Percentiles rank a stretch among this genome's conserved stretches.
Conservation (phyloP, 2,329 filamentous ascomycete genomes). For the Aspergillus proliferans region DNA sequence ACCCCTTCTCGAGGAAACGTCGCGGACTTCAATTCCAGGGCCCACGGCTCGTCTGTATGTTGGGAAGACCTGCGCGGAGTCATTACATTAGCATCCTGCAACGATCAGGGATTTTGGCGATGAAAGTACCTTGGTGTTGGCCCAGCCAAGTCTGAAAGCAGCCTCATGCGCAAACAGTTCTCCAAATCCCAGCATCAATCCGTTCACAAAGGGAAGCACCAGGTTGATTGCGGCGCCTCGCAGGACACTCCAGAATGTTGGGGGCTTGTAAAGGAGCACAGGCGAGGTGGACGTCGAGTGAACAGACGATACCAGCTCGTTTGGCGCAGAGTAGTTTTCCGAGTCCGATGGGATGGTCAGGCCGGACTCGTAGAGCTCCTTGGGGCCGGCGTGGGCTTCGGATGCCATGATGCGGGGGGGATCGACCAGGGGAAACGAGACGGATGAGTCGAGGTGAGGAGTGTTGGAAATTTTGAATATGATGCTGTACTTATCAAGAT, state of each 20-base stretch:
- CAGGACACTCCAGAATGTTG: conserved; percentile 77
- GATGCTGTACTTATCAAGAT: too few relatives aligned
- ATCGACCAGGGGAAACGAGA: neutral
- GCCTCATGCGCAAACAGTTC: conserved; percentile 95
- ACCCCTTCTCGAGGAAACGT: conserved; percentile 53
- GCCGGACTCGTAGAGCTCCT: conserved; percentile 37
- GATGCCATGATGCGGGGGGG: conserved; percentile 25
- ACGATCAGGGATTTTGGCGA: neutral
- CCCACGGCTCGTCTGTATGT: conserved; percentile 62
- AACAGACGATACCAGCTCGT: conserved; percentile 29
- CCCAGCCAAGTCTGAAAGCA: conserved; percentile 89
- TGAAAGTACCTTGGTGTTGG: conserved; percentile 73
- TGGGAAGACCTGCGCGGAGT: conserved; percentile 48
- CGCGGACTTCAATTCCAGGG: conserved; percentile 73
- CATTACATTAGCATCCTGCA: neutral
- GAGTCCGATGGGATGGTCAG: conserved; percentile 44
- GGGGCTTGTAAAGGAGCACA: conserved; percentile 69
- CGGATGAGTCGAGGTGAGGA: neutral
- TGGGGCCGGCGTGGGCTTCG: conserved; percentile 23
- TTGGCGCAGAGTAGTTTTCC: conserved; percentile 41
- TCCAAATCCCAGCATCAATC: conserved; percentile 95
- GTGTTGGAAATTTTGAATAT: neutral
- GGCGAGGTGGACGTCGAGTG: conserved; percentile 33
- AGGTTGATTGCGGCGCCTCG: conserved; percentile 92
- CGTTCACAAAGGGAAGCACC: conserved; percentile 92